These are phyloP conservation scores for Geranium rotundifolium DNA, from an alignment of 345 rosid species.

Conservation along the genomic window DNA sequence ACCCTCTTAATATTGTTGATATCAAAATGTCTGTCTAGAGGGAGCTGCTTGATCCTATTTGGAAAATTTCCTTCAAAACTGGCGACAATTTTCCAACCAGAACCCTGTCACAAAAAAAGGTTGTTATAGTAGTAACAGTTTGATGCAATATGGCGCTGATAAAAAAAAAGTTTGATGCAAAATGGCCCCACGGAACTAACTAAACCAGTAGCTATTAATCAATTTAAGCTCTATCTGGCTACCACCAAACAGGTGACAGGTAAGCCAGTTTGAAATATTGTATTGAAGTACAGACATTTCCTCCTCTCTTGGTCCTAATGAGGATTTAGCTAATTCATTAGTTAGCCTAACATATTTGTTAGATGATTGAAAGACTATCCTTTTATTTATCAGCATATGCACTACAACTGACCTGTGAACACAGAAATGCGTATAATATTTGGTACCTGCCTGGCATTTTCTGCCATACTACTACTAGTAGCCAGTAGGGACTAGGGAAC, in stretches of 20 bases:
- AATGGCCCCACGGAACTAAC: too few species aligned
- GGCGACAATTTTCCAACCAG: conserved; percentile 43
- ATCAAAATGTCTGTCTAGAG: conserved; percentile 44
- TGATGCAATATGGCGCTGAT: too few species aligned
- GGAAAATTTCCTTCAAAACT: conserved; percentile 51
- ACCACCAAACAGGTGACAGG: background rate
- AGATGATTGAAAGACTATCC: background rate
- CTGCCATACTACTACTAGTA: too few species aligned
- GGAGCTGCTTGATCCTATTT: conserved; percentile 44
- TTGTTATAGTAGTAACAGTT: background rate
- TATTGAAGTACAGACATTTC: background rate
- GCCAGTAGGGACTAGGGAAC: too few species aligned
- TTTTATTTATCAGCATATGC: background rate
- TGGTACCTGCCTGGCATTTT: background rate
- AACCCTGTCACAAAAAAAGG: conserved; percentile 23
- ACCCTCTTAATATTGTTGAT: conserved; percentile 44
- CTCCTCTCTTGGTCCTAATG: background rate
- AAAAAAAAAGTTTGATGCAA: too few species aligned
- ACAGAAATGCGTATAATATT: background rate
- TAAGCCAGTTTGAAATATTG: background rate
- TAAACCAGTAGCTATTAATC: too few species aligned
- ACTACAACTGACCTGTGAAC: background rate
- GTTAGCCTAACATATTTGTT: background rate
- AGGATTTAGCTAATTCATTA: background rate
- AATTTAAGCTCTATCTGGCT: too few species aligned